These are phyloP conservation scores for Cladosporium sp. DNA, from an alignment of 2,329 filamentous ascomycete genomes.

Conservation along the genomic window DNA sequence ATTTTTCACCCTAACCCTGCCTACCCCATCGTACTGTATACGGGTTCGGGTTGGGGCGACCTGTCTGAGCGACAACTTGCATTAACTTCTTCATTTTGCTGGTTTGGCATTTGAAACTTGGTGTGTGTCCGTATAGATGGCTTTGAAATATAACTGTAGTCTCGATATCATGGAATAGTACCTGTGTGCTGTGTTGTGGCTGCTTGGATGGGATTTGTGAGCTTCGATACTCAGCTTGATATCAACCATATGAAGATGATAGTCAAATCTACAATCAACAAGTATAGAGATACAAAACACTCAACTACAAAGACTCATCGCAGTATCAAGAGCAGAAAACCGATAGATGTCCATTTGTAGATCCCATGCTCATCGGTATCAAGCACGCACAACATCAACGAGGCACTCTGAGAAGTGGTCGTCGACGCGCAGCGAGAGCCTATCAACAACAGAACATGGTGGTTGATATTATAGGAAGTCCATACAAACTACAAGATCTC, in stretches of 20 bases:
- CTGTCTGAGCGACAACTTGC: too few species aligned
- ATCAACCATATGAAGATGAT: neutral
- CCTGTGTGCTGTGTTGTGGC: neutral
- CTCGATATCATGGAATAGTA: too few species aligned
- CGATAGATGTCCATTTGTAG: accelerated
- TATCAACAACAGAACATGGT: neutral
- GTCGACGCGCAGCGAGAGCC: neutral
- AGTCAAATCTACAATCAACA: neutral
- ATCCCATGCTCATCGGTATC: neutral
- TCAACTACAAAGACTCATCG: neutral
- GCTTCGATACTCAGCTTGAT: slow-evolving; percentile 1
- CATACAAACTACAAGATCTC: neutral
- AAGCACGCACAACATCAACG: neutral
- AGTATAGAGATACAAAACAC: neutral
- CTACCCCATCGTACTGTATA: neutral
- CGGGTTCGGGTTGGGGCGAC: slow-evolving; percentile 15
- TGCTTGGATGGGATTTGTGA: neutral
- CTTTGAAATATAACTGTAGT: neutral
- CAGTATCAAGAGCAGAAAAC: neutral
- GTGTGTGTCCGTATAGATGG: neutral
- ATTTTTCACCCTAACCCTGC: neutral
- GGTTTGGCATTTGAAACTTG: neutral
- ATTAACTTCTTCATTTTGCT: neutral
- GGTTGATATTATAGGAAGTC: neutral
- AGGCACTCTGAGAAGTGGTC: neutral